A percentile compares a stretch with the other conserved stretches of the same genome.
Conservation (phyloP, 1,284 basidiomycete species). For the Thecaphora thlaspeos region DNA sequence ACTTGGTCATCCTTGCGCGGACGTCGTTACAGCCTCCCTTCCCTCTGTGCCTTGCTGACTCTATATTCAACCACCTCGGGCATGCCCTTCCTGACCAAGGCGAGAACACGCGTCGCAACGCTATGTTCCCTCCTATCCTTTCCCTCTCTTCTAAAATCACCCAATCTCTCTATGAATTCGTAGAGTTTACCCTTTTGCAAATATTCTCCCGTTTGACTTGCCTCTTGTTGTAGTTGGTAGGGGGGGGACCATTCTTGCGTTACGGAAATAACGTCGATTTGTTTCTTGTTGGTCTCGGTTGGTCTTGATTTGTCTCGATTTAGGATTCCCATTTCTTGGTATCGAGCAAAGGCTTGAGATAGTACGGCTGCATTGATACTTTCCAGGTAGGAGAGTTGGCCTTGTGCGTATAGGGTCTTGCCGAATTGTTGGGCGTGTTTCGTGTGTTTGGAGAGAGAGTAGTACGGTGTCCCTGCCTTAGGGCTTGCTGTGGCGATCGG, state of each 20-base stretch:
- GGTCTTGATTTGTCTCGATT: constrained; percentile 38
- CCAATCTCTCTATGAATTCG: constrained; percentile 51
- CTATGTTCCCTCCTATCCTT: constrained; percentile 52
- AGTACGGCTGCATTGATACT: constrained; percentile 49
- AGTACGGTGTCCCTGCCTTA: too few species aligned
- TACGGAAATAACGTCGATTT: constrained; percentile 54
- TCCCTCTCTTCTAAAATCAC: constrained; percentile 56
- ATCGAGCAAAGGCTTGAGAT: constrained; percentile 42
- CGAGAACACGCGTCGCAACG: constrained; percentile 7
- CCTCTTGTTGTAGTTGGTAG: too few species aligned
- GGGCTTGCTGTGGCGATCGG: too few species aligned
- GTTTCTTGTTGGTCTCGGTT: constrained; percentile 29
- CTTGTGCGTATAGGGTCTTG: constrained; percentile 57
- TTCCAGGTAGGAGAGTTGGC: constrained; percentile 58
- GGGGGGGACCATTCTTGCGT: constrained; percentile 52
- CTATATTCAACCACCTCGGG: neutral
- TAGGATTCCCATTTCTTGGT: constrained; percentile 50
- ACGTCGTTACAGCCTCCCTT: too few species aligned
- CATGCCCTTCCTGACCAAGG: neutral
- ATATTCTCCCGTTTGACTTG: too few species aligned
- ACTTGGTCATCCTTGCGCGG: too few species aligned
- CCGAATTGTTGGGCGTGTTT: constrained; percentile 56
- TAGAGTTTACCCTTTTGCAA: constrained; percentile 47
- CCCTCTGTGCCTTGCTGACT: too few species aligned
- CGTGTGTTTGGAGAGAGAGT: neutral